Percentiles rank a stretch among this genome's conserved stretches.
These are phyloP conservation scores for Quercus agrifolia DNA, from an alignment of 306 rosid species.

Conservation along the genomic window DNA sequence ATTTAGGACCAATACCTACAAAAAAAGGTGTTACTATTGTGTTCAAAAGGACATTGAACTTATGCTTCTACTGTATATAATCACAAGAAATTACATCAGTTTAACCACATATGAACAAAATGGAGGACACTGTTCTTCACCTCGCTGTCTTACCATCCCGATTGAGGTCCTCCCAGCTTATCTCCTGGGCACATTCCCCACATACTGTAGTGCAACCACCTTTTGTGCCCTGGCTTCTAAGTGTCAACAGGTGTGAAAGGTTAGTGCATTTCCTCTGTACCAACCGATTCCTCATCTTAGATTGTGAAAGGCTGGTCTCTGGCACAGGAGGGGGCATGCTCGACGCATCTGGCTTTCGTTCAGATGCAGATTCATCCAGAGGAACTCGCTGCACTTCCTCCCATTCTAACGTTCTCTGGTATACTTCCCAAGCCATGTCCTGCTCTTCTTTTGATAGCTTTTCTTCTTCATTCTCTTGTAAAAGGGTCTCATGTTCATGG, in stretches of 20 bases:
- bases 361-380: slow-evolving; percentile 39
- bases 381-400: slow-evolving; percentile 85
- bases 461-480: slow-evolving; percentile 96
- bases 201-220: slow-evolving; percentile 72
- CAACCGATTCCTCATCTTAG: slow-evolving; percentile 36
- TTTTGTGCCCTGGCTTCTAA: slow-evolving; percentile 86
- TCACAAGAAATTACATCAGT: slow-evolving; percentile 2
- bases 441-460: slow-evolving; percentile 94
- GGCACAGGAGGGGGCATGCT: slow-evolving; percentile 23
- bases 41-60: slow-evolving; percentile 21
- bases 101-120: slow-evolving; percentile 7
- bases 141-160: slow-evolving; percentile 35
- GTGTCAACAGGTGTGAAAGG: slow-evolving; percentile 79
- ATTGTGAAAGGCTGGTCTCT: slow-evolving; percentile 23
- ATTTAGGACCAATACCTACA: slow-evolving; percentile 10
- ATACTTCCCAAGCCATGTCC: slow-evolving; percentile 97
- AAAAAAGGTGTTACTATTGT: slow-evolving; percentile 13
- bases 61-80: slow-evolving; percentile 21
- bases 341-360: slow-evolving; percentile 34
- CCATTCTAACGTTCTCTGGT: slow-evolving; percentile 73
- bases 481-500: slow-evolving; percentile 82
- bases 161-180: slow-evolving; percentile 74
- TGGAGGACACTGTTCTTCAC: slow-evolving; percentile 26
- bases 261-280: slow-evolving; percentile 73
- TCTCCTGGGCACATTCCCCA: slow-evolving; percentile 90